Base-by-base conservation (phyloP, 176 grass and related monocot species). In the Carex kokanica region DNA sequence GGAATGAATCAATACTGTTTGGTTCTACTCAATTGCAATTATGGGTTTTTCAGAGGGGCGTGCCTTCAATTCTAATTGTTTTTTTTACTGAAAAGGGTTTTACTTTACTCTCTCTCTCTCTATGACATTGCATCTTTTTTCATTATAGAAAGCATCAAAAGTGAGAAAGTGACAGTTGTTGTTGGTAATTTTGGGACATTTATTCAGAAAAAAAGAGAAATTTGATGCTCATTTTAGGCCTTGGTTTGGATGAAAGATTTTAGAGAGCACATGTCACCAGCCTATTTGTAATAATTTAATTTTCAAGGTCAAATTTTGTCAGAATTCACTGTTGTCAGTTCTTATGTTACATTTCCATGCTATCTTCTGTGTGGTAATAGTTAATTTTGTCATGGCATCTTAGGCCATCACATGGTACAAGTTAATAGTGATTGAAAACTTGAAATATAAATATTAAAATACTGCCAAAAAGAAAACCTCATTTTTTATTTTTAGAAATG, bases 111-210 rank as follows among this genome's bases (percentile, higher is more conserved):
- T 23, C 57, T 64, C 25, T 52, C 73, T 78, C 62, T 78, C 20
- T 52, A 47, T 78, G 10, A 13, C 11, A 25, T 65, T 82, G 31
- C 13, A 15, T 65, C 61, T 49, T 66, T 64, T 64, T 45, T 43
- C 60, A 66, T 65, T 60, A 82, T 82, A 82, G 79, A 82, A 82
- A 82, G 79, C 16, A 82, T 82, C 25, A 82, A 82, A 82, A 82
- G 79, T 64, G 18, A 65, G 60, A 66, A 66, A 64, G 78, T 49
- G 36, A 82, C 79, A 65, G 59, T 3, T 45, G n/a, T 64, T 82
- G 79, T 8, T 47, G 57, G 78, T 62, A 82, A 82, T 41, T 49
- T 65, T 38, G 79, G 43, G 60, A 82, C 79, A 82, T 38, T 43
- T 53, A 82, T 82, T 82, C 79, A 82, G 79, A 82, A 65, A 66